Evolutionary conservation across 2,329 filamentous ascomycete genomes (phyloP).

Genomic region (Hypoxylon sp.): DNA sequence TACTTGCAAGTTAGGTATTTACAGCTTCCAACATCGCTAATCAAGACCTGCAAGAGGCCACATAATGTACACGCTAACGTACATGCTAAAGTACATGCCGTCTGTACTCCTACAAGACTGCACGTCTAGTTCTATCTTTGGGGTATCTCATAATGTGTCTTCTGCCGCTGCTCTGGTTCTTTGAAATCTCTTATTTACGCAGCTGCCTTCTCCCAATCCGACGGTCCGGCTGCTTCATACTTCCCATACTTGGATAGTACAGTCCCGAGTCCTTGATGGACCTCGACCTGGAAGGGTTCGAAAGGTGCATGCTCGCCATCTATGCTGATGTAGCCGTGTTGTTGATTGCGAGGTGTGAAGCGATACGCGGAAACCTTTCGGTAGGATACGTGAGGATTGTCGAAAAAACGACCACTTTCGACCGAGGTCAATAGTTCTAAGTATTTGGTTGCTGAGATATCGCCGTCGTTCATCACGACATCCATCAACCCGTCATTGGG

Average conservation of each 20-base stretch:
- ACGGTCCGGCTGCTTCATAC: slow-evolving; percentile 72
- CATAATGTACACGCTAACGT: too few relatives aligned
- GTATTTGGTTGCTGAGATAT: slow-evolving; percentile 71
- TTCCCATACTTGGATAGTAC: slow-evolving; percentile 80
- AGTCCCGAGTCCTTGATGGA: slow-evolving; percentile 82
- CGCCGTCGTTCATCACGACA: slow-evolving; percentile 80
- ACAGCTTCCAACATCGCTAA: too few relatives aligned
- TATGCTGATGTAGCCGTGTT: slow-evolving; percentile 87
- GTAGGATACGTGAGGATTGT: slow-evolving; percentile 79
- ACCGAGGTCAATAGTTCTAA: slow-evolving; percentile 76
- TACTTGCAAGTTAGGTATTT: too few relatives aligned
- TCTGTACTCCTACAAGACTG: too few relatives aligned
- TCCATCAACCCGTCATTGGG: slow-evolving; percentile 88
- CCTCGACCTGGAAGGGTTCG: slow-evolving; percentile 88
- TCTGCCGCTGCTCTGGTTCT: too few relatives aligned
- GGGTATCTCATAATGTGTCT: slow-evolving; percentile 25
- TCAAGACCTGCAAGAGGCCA: too few relatives aligned
- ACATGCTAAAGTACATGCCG: too few relatives aligned
- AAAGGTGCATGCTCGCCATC: slow-evolving; percentile 91
- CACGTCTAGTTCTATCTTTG: slow-evolving; percentile 5
- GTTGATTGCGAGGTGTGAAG: slow-evolving; percentile 76
- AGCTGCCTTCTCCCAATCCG: slow-evolving; percentile 55
- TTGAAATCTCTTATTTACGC: too few relatives aligned
- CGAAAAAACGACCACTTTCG: slow-evolving; percentile 79
- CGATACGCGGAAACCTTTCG: slow-evolving; percentile 88